Percentiles rank a stretch among this genome's conserved stretches.
Evolutionary conservation across 345 rosid species (phyloP).

Genomic region (Adansonia digitata): DNA sequence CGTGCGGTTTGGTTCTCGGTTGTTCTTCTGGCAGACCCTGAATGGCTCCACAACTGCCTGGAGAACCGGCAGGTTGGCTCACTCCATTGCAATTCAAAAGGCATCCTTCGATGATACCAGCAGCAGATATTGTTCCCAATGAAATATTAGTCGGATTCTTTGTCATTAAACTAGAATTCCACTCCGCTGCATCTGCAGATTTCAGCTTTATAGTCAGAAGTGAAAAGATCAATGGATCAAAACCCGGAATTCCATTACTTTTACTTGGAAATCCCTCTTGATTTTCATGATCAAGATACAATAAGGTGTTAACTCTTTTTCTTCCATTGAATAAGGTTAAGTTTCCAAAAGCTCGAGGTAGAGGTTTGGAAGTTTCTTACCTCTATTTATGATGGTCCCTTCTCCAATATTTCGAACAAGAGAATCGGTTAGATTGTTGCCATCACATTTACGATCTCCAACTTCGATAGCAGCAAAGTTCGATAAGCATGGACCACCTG

Average conservation of each 20-base stretch:
- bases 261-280: background rate
- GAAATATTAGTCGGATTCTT: slow-evolving; percentile 12
- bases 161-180: background rate
- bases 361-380: background rate
- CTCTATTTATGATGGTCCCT: background rate
- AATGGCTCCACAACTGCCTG: slow-evolving; percentile 6
- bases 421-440: background rate
- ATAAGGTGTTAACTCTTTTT: slow-evolving; percentile 4
- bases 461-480: slow-evolving; percentile 9
- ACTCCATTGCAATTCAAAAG: slow-evolving; percentile 15
- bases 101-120: slow-evolving; percentile 11
- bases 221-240: background rate
- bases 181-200: background rate
- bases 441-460: slow-evolving; percentile 8
- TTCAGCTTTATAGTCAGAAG: background rate
- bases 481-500: slow-evolving; percentile 3
- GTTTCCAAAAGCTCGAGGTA: background rate
- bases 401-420: background rate
- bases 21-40: slow-evolving; percentile 12
- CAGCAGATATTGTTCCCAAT: slow-evolving; percentile 9
- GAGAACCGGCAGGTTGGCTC: slow-evolving; percentile 7
- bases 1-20: slow-evolving; percentile 4
- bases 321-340: background rate
- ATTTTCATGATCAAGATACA: background rate
- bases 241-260: background rate